Conservation (phyloP, 805 yeast species). For the Suhomyces vadensis region DNA sequence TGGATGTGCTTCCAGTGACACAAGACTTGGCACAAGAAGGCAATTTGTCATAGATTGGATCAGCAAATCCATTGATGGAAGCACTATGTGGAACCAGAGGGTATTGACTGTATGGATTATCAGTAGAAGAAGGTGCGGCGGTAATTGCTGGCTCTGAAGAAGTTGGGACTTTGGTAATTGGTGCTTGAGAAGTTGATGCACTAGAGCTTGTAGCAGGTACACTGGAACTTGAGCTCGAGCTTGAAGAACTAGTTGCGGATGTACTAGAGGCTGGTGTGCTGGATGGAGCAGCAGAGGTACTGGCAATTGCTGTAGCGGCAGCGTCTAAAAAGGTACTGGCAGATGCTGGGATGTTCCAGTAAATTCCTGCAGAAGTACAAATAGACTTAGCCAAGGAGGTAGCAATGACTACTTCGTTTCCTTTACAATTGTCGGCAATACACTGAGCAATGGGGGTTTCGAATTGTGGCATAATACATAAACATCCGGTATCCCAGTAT, state of each 20-base stretch:
- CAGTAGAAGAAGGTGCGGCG: conserved; percentile 19
- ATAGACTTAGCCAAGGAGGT: conserved; percentile 42
- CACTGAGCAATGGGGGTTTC: conserved; percentile 45
- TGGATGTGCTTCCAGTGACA: conserved; percentile 31
- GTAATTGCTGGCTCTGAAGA: conserved; percentile 4
- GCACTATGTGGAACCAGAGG: conserved; percentile 50
- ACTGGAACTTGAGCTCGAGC: background rate
- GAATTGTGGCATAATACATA: conserved; percentile 51
- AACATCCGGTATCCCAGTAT: conserved; percentile 54
- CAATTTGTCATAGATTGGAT: conserved; percentile 37
- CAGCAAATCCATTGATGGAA: conserved; percentile 50
- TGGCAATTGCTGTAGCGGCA: conserved; percentile 28
- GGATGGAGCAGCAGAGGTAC: conserved; percentile 10
- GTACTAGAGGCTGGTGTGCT: conserved; percentile 4
- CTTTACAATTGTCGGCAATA: conserved; percentile 39
- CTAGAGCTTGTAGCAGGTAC: background rate
- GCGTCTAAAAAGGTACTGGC: conserved; percentile 27
- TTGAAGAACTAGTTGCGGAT: background rate
- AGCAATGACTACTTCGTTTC: conserved; percentile 37
- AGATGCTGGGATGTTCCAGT: conserved; percentile 49
- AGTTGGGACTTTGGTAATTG: conserved; percentile 1
- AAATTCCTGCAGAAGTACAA: conserved; percentile 44
- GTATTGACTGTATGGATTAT: conserved; percentile 40
- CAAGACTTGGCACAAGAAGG: conserved; percentile 45
- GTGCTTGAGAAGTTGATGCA: background rate